These are phyloP conservation scores for Diaporthe velutina DNA, from an alignment of 2,329 filamentous ascomycete genomes.

Conservation along the genomic window DNA sequence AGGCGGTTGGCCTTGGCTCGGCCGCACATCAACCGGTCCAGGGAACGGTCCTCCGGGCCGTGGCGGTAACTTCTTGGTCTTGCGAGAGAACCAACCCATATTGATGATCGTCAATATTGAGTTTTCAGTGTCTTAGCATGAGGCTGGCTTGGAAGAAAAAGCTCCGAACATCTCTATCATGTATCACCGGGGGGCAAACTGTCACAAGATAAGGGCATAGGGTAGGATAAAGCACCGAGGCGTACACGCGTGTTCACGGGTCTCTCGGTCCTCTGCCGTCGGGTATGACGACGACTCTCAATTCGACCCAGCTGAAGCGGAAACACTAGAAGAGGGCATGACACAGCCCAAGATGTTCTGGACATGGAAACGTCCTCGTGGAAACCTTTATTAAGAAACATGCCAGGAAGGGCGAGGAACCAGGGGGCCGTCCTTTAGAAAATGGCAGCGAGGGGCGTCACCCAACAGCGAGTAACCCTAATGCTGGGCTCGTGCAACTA, in stretches of 20 bases:
- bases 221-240: constrained; percentile 20
- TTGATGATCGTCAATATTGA: neutral
- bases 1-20: constrained; percentile 9
- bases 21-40: constrained; percentile 12
- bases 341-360: neutral
- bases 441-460: constrained; percentile 6
- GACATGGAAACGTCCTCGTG: constrained; percentile 1
- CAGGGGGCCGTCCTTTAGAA: neutral
- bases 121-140: constrained; percentile 10
- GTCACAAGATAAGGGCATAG: constrained; percentile 12
- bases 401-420: neutral
- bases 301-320: constrained; percentile 20
- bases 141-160: constrained; percentile 6
- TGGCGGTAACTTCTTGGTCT: constrained; percentile 33
- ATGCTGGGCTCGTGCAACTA: constrained; percentile 33
- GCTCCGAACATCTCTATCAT: constrained; percentile 23
- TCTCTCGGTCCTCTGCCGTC: constrained; percentile 6
- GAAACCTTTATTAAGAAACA: constrained; percentile 24
- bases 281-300: constrained; percentile 18
- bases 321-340: constrained; percentile 17
- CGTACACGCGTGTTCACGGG: constrained; percentile 12
- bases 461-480: constrained; percentile 18
- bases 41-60: constrained; percentile 20
- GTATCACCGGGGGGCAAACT: neutral
- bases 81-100: constrained; percentile 38